Evolutionary conservation across 2,329 filamentous ascomycete genomes (phyloP).

Genomic region (Colletotrichum lini): DNA sequence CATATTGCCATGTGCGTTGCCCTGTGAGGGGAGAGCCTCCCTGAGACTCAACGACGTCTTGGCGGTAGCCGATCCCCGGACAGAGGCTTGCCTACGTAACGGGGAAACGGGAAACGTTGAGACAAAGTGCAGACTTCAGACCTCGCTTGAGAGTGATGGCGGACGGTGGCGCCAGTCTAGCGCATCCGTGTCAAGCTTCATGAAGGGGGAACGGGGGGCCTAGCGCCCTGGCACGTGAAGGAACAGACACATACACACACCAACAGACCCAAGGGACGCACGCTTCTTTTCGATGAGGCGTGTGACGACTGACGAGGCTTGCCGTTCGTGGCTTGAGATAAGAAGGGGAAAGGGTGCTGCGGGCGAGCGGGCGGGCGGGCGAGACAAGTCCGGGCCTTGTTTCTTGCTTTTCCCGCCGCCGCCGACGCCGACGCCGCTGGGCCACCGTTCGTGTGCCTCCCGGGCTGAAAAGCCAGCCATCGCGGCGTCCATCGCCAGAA

Average conservation of each 20-base stretch:
- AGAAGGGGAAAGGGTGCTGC: background rate
- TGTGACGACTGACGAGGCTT: slow-evolving; percentile 12
- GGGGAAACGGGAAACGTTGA: slow-evolving; percentile 35
- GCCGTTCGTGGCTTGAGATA: slow-evolving; percentile 25
- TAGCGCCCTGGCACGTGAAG: slow-evolving; percentile 34
- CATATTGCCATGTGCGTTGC: slow-evolving; percentile 37
- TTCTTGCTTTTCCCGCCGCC: slow-evolving; percentile 31
- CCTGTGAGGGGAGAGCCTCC: slow-evolving; percentile 34
- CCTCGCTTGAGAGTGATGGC: slow-evolving; percentile 34
- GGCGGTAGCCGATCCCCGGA: background rate
- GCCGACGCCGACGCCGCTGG: background rate
- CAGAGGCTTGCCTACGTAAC: slow-evolving; percentile 21
- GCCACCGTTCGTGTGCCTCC: background rate
- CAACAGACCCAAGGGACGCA: background rate
- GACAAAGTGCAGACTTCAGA: slow-evolving; percentile 37
- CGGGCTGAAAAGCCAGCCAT: slow-evolving; percentile 23
- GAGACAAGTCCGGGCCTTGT: slow-evolving; percentile 16
- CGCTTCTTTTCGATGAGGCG: too few relatives aligned
- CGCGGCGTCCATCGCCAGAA: background rate
- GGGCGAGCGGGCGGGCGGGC: too few relatives aligned
- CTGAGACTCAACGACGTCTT: slow-evolving; percentile 33
- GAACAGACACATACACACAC: slow-evolving; percentile 2
- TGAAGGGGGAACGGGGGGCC: slow-evolving; percentile 3
- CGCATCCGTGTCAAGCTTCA: slow-evolving; percentile 39
- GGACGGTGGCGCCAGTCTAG: slow-evolving; percentile 36